These are phyloP conservation scores for Rhizomucor miehei DNA, from an alignment of 371 early-diverging fungal genomes.

Conservation along the genomic window DNA sequence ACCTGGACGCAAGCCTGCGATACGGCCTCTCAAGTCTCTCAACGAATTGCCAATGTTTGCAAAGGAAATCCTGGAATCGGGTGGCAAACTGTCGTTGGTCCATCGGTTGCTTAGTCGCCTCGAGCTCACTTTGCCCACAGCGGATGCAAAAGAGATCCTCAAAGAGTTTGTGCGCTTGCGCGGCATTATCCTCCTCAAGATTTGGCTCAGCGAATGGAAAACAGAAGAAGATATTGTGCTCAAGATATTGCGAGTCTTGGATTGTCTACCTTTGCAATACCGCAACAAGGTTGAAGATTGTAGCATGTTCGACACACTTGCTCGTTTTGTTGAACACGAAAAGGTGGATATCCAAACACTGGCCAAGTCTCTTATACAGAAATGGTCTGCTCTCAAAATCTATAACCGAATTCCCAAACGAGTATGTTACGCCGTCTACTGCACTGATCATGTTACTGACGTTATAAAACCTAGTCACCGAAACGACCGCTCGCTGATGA, in stretches of 20 bases:
- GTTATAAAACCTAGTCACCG: too few species aligned
- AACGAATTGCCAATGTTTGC: slow-evolving; percentile 66
- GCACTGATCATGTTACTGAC: background rate
- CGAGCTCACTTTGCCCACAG: slow-evolving; percentile 28
- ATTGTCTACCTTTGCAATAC: slow-evolving; percentile 16
- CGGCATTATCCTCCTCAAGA: slow-evolving; percentile 47
- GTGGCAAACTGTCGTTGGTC: slow-evolving; percentile 53
- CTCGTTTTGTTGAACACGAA: slow-evolving; percentile 35
- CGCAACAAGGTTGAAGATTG: slow-evolving; percentile 70
- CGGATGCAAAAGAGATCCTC: slow-evolving; percentile 33
- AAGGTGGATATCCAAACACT: slow-evolving; percentile 34
- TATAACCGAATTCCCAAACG: slow-evolving; percentile 62
- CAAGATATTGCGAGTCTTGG: slow-evolving; percentile 15
- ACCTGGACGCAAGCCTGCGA: slow-evolving; percentile 29
- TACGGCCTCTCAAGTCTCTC: slow-evolving; percentile 42
- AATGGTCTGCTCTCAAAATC: slow-evolving; percentile 53
- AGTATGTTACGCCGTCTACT: background rate
- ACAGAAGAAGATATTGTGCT: slow-evolving; percentile 30
- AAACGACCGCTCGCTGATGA: too few species aligned
- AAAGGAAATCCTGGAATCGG: slow-evolving; percentile 61
- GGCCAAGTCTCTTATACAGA: slow-evolving; percentile 32
- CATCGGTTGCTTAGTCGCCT: slow-evolving; percentile 41
- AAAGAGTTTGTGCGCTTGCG: slow-evolving; percentile 39
- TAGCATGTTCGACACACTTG: slow-evolving; percentile 50
- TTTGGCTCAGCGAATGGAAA: slow-evolving; percentile 51